Evolutionary conservation across 2,329 filamentous ascomycete genomes (phyloP), one percentile per base, ranked within the genome.

Genomic region (Talaromyces atroroseus): DNA sequence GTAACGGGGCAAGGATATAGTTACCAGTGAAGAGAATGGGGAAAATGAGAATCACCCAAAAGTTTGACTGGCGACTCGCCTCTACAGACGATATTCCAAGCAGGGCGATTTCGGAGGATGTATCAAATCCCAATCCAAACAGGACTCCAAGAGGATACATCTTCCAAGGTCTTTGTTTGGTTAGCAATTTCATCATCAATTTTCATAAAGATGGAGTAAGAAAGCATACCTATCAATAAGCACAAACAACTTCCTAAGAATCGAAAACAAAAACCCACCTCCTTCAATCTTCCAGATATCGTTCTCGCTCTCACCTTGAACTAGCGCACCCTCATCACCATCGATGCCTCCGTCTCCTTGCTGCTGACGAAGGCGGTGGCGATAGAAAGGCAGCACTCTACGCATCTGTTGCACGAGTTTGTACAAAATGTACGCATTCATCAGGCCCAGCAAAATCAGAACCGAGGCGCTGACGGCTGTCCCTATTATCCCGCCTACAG

Each of bases 31-130:
- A 97, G 0, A 97, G 76, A 1, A 92, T 71, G 0, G 94, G 94
- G 58, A 96, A 96, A 52, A 99, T 87, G 32, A 97, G 72, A 59
- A 97, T 97, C 14, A 96, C 76, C 94, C 94, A 99, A 58, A 97
- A 87, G 32, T 86, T 90, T 0, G 91, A 96, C 1, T 92, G 92
- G 59, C 88, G 81, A 0, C 90, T 85, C 0, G 88, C 92, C 65
- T 96, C 88, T 1, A 99, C 85, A 29, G 88, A 91, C 0, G 90
- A 88, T 61, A 97, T 95, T 0, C 92, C 94, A 0, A 99, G 74
- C 7, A 99, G 80, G 0, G 94, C 92, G 65, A 97, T 89, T 71
- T 99, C 92, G 7, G 90, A 95, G 42, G 89, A 95, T 0, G 94
- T 97, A 69, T 97, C 94, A 69, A 99, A 97, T 0, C 92, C 94